These are phyloP conservation scores for Boletus sensibilis DNA, from an alignment of 768 basidiomycete species.

Conservation along the genomic window DNA sequence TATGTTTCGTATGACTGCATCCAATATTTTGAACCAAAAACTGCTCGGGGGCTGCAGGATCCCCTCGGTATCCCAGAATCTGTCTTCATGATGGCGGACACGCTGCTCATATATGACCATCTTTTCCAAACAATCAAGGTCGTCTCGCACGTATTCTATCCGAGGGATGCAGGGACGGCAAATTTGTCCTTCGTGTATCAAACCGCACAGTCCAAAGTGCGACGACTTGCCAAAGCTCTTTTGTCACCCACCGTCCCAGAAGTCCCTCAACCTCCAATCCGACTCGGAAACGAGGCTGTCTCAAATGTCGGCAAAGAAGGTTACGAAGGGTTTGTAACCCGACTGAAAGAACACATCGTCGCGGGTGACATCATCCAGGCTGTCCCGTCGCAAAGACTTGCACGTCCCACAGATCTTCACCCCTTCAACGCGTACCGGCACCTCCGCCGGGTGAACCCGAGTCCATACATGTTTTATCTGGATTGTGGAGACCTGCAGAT, in stretches of 20 bases:
- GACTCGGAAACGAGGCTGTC: constrained; percentile 63
- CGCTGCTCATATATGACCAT: constrained; percentile 95
- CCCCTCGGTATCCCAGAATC: constrained; percentile 89
- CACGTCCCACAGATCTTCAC: constrained; percentile 82
- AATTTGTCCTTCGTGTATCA: constrained; percentile 86
- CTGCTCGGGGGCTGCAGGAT: constrained; percentile 71
- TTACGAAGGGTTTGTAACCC: constrained; percentile 88
- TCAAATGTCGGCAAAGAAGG: constrained; percentile 95
- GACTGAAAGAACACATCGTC: constrained; percentile 90
- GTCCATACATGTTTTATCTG: constrained; percentile 98
- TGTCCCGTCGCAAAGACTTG: constrained; percentile 90
- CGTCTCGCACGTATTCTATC: constrained; percentile 93
- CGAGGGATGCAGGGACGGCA: constrained; percentile 59
- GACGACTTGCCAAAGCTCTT: constrained; percentile 74
- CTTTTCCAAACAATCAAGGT: constrained; percentile 93
- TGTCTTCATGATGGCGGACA: constrained; percentile 95
- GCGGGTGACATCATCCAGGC: constrained; percentile 99
- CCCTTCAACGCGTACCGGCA: constrained; percentile 98
- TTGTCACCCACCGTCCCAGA: constrained; percentile 55
- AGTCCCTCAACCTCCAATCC: constrained; percentile 60
- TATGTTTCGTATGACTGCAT: constrained; percentile 97
- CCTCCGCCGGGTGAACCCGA: constrained; percentile 92
- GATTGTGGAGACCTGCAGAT: constrained; percentile 92
- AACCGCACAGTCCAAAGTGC: constrained; percentile 79
- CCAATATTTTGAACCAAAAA: constrained; percentile 95